These are phyloP conservation scores for Huntiella moniliformis DNA, from an alignment of 2,329 filamentous ascomycete genomes.

Conservation along the genomic window DNA sequence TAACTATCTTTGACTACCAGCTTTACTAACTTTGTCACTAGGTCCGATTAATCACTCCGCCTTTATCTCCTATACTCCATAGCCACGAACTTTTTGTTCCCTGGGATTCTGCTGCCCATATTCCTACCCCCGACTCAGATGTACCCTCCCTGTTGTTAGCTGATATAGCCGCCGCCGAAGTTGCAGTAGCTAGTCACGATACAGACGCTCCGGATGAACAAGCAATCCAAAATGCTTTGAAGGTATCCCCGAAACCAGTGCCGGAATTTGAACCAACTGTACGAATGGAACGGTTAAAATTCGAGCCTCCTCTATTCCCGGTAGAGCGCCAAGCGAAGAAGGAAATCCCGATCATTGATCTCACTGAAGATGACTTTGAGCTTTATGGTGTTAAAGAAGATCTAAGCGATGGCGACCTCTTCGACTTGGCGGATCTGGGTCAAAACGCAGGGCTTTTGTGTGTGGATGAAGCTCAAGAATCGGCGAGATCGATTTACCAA, in stretches of 20 bases:
- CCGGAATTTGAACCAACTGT: neutral
- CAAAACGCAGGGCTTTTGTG: neutral
- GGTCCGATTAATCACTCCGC: slow-evolving; percentile 7
- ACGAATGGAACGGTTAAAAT: neutral
- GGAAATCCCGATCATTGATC: slow-evolving; percentile 1
- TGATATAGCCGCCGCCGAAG: slow-evolving; percentile 4
- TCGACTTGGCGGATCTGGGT: no score
- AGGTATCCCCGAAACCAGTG: neutral
- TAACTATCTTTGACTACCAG: no score
- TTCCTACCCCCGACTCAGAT: slow-evolving; percentile 7
- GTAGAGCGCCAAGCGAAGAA: neutral
- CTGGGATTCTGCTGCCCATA: slow-evolving; percentile 4
- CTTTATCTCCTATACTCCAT: slow-evolving; percentile 4
- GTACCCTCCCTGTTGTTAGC: slow-evolving; percentile 6
- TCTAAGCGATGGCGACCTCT: neutral
- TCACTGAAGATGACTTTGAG: neutral
- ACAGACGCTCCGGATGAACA: neutral
- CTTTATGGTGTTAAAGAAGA: neutral
- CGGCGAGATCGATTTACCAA: slow-evolving; percentile 13
- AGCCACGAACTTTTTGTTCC: slow-evolving; percentile 4
- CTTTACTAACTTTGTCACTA: neutral
- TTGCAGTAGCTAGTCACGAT: neutral
- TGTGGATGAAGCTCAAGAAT: neutral
- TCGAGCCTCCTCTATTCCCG: slow-evolving; percentile 2
- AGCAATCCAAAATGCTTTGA: slow-evolving; percentile 1